Evolutionary conservation across 2,329 filamentous ascomycete species (phyloP), one percentile per base, ranked within the genome.

Genomic region (Ambrosiella beaveri): DNA sequence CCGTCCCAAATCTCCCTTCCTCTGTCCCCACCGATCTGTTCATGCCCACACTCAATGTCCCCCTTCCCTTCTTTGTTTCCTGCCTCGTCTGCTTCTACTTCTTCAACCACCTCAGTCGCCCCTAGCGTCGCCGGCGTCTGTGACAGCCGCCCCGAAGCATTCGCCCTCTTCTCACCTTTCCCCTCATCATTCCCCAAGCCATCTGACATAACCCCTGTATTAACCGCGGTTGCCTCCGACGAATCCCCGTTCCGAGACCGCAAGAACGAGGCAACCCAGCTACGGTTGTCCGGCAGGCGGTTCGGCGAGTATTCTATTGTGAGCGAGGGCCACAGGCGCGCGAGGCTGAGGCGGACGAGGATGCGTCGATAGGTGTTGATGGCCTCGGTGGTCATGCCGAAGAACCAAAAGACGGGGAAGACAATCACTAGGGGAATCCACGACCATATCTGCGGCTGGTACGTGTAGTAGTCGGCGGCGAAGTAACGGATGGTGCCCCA

Each of bases 321-420:
- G 4, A 77, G 68, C 3, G 62, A 61, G 0, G 75, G 73, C 61
- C 75, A 77, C 15, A 74, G 13, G 35, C 61, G 67, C 37, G 71
- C 74, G 1, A 78, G 63, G 0, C 76, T 73, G 35, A 74, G 2
- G 7, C 60, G 62, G 5, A 77, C 63, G 5, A 74, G 63, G 5
- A 65, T 62, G 1, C 62, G 56, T 17, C 75, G 70, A 65, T 80
- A 80, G 56, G 68, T 68, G 59, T 76, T 75, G 61, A 74, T 67
- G 9, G 75, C 75, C 37, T 80, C 77, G 35, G 70, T 71, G n/a
- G 75, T 78, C 59, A 73, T 73, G 51, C 79, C 78, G 58, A 81
- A 81, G 66, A 78, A 79, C 37, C 72, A 47, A 47, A 80, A 75
- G 53, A 80, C 70, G 52, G 73, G 70, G 1, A 75, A 63, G 3